phyloP scores from a whole-genome alignment of 2,329 filamentous ascomycete genomes.

The Allantophomopsis cytisporea region DNA sequence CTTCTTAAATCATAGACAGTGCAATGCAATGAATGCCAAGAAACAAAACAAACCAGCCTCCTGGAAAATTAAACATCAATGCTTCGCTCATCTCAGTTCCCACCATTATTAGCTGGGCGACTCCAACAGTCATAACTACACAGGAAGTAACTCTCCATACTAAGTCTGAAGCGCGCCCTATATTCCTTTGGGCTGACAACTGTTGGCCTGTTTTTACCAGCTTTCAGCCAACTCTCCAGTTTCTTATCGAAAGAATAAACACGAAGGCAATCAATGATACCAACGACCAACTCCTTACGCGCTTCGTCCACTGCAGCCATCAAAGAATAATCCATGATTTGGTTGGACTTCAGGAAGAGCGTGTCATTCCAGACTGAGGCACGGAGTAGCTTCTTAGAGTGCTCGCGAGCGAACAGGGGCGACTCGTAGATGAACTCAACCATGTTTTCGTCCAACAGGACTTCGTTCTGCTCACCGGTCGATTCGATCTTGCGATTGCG shows the following conservation, averaged over 20 bases:
- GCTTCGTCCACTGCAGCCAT: conserved; percentile 96
- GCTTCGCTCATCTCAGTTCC: too few species aligned
- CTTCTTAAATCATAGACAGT: too few species aligned
- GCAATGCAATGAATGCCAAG: too few species aligned
- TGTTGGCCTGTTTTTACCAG: conserved; percentile 72
- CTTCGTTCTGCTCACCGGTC: conserved; percentile 91
- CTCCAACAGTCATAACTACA: too few species aligned
- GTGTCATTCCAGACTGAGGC: conserved; percentile 97
- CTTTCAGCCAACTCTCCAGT: conserved; percentile 98
- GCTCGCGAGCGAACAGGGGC: conserved; percentile 86
- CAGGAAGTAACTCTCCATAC: conserved; percentile 73
- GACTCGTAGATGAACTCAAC: conserved; percentile 98
- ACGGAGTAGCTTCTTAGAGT: conserved; percentile 85
- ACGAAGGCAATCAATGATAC: conserved; percentile 95
- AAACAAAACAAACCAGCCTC: too few species aligned
- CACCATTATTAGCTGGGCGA: too few species aligned
- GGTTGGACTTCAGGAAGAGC: conserved; percentile 82
- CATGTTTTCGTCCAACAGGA: conserved; percentile 95
- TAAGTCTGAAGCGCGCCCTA: conserved; percentile 87
- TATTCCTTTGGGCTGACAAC: conserved; percentile 96
- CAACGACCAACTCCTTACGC: conserved; percentile 83
- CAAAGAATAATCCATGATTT: conserved; percentile 97
- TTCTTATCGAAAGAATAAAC: conserved; percentile 99
- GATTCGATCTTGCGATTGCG: conserved; percentile 94
- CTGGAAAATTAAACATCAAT: too few species aligned